phyloP scores from a whole-genome alignment of 176 grass and related monocot species.

The Bromus sterilis region DNA sequence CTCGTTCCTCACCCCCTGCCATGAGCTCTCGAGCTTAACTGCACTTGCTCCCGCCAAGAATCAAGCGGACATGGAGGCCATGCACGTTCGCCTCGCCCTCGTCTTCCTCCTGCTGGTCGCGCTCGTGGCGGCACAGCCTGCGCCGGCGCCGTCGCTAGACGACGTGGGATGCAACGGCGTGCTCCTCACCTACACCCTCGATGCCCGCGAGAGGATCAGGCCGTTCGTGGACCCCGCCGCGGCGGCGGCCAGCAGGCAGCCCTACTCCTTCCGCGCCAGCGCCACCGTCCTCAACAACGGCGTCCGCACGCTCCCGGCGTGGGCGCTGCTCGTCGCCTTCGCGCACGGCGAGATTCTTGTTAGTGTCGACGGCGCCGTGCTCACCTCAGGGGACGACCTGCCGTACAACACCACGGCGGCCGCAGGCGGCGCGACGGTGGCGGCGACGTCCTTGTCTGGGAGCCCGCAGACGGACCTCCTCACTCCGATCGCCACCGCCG shows the following conservation, averaged over 20 bases:
- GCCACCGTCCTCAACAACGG: constrained; percentile 58
- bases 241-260: constrained; percentile 15
- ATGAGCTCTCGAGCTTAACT: not conserved
- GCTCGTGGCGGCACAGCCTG: not conserved
- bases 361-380: constrained; percentile 31
- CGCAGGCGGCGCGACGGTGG: not conserved
- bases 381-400: constrained; percentile 40
- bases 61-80: not conserved
- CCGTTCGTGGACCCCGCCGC: constrained; percentile 31
- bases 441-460: constrained; percentile 57
- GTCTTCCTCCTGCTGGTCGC: not conserved
- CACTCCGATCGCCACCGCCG: constrained; percentile 67
- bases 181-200: constrained; percentile 48
- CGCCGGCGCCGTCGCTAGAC: constrained; percentile 6
- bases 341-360: constrained; percentile 59
- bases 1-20: not conserved
- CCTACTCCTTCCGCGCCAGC: constrained; percentile 56
- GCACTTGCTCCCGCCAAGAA: not conserved
- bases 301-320: constrained; percentile 36
- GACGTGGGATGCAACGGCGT: constrained; percentile 59
- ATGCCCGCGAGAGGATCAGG: constrained; percentile 41
- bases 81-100: not conserved
- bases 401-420: constrained; percentile 54
- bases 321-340: constrained; percentile 45
- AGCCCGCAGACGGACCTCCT: constrained; percentile 66